These are phyloP conservation scores for Stagonosporopsis vannaccii DNA, from an alignment of 2,329 filamentous ascomycete species.

Conservation along the genomic window DNA sequence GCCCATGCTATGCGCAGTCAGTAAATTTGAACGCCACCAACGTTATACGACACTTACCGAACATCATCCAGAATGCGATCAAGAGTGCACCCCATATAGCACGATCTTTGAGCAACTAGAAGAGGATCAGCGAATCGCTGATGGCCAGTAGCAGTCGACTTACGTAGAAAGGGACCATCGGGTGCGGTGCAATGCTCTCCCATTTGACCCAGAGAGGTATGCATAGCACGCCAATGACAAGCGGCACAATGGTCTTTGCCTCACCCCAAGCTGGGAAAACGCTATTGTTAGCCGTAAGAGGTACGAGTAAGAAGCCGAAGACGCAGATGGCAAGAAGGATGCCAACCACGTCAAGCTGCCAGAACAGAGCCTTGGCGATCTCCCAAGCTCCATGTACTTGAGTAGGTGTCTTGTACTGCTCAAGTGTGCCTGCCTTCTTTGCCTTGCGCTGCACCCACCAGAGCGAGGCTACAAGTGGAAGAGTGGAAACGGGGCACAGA, in stretches of 20 bases:
- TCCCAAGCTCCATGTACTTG: slow-evolving; percentile 51
- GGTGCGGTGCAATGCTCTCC: slow-evolving; percentile 61
- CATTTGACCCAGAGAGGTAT: slow-evolving; percentile 61
- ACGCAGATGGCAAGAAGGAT: slow-evolving; percentile 57
- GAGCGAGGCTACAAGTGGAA: slow-evolving; percentile 64
- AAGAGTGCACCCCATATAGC: slow-evolving; percentile 67
- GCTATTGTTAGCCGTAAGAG: slow-evolving; percentile 63
- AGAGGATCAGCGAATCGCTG: background rate
- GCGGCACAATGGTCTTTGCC: slow-evolving; percentile 59
- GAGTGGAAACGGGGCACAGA: slow-evolving; percentile 64
- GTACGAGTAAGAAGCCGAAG: slow-evolving; percentile 59
- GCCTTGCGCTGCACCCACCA: slow-evolving; percentile 60
- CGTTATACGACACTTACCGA: slow-evolving; percentile 8
- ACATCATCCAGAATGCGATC: slow-evolving; percentile 53
- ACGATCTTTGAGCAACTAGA: slow-evolving; percentile 64
- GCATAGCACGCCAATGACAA: slow-evolving; percentile 60
- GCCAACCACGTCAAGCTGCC: slow-evolving; percentile 62
- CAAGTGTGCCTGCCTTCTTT: slow-evolving; percentile 57
- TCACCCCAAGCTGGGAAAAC: slow-evolving; percentile 58
- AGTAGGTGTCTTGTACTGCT: slow-evolving; percentile 54
- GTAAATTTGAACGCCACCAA: background rate
- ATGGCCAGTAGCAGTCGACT: slow-evolving; percentile 17
- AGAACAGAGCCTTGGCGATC: slow-evolving; percentile 57
- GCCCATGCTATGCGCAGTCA: slow-evolving; percentile 9
- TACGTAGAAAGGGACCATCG: slow-evolving; percentile 64